phyloP scores from a whole-genome alignment of 2,329 filamentous ascomycete genomes.

The Teratosphaeria destructans region DNA sequence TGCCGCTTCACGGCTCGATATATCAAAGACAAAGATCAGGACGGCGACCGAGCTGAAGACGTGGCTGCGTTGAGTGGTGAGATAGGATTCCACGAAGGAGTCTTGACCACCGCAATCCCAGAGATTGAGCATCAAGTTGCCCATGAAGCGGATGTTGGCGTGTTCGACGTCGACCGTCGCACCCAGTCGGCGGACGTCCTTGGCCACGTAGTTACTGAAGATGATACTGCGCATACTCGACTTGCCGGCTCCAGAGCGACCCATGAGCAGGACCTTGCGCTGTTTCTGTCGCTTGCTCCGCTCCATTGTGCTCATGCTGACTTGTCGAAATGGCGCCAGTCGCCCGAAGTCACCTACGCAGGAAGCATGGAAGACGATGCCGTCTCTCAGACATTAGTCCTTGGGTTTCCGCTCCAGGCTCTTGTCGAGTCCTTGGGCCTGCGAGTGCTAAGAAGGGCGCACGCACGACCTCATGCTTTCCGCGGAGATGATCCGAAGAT shows the following conservation, averaged over 20 bases:
- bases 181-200: slow-evolving; percentile 83
- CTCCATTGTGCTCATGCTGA: slow-evolving; percentile 13
- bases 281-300: slow-evolving; percentile 41
- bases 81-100: slow-evolving; percentile 97
- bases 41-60: slow-evolving; percentile 96
- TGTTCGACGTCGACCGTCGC: slow-evolving; percentile 98
- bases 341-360: background rate
- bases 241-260: slow-evolving; percentile 94
- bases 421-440: background rate
- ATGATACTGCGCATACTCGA: slow-evolving; percentile 98
- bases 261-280: slow-evolving; percentile 52
- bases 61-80: slow-evolving; percentile 87
- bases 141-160: slow-evolving; percentile 97
- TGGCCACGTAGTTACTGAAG: slow-evolving; percentile 97
- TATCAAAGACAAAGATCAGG: slow-evolving; percentile 98
- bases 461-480: background rate
- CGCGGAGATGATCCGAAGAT: background rate
- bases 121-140: slow-evolving; percentile 90
- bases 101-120: slow-evolving; percentile 99
- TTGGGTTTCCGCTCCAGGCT: background rate
- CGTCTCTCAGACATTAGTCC: background rate
- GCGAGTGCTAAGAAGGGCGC: background rate
- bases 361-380: background rate
- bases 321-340: background rate
- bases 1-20: slow-evolving; percentile 89